These are phyloP conservation scores for Alternaria ethzedia DNA, from an alignment of 2,329 filamentous ascomycete genomes.

Conservation along the genomic window DNA sequence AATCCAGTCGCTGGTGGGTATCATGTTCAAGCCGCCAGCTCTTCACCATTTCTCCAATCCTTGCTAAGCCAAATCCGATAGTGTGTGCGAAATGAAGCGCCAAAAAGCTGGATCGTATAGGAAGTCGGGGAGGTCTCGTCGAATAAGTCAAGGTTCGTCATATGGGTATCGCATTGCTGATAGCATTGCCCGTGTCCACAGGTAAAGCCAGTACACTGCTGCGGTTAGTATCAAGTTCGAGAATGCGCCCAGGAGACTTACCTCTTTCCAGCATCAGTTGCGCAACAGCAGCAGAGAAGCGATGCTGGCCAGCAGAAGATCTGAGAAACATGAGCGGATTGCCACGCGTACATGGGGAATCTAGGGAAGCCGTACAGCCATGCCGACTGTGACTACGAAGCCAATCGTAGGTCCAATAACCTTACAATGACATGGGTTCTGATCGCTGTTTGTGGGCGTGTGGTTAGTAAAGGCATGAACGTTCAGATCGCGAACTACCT, in stretches of 20 bases:
- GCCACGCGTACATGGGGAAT: slow-evolving; percentile 7
- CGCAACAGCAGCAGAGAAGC: slow-evolving; percentile 63
- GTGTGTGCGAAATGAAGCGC: background rate
- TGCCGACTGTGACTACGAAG: slow-evolving; percentile 56
- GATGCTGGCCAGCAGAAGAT: slow-evolving; percentile 63
- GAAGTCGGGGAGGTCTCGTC: background rate
- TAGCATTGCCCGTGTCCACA: slow-evolving; percentile 58
- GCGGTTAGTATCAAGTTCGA: slow-evolving; percentile 19
- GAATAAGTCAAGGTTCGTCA: slow-evolving; percentile 34
- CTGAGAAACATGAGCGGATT: slow-evolving; percentile 37
- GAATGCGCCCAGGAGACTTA: slow-evolving; percentile 38
- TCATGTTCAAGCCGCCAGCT: slow-evolving; percentile 1
- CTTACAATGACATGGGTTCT: slow-evolving; percentile 65
- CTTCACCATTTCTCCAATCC: background rate
- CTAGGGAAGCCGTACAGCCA: slow-evolving; percentile 52
- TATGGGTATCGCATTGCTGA: slow-evolving; percentile 57
- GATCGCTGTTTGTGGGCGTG: slow-evolving; percentile 49
- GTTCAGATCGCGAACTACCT: slow-evolving; percentile 8
- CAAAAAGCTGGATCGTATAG: background rate
- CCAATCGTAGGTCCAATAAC: slow-evolving; percentile 63
- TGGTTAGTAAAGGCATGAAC: slow-evolving; percentile 12
- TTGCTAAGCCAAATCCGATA: background rate
- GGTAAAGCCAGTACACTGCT: slow-evolving; percentile 59
- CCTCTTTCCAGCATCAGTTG: slow-evolving; percentile 61
- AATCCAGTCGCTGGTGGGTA: background rate